phyloP scores from a whole-genome alignment of 75 land plant species.

The Cunninghamia lanceolata region DNA sequence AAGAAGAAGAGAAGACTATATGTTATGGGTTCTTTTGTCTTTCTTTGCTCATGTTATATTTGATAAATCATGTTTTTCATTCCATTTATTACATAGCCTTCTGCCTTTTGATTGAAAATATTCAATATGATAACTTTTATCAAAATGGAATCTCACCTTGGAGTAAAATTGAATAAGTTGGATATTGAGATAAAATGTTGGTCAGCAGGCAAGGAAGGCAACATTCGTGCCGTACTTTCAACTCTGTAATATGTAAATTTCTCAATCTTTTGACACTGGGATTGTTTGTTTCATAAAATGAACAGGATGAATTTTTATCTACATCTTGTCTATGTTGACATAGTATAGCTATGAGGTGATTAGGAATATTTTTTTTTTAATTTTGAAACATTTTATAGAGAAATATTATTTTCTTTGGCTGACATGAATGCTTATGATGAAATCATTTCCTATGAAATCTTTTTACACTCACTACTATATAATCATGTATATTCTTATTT shows the following conservation, averaged over 20 bases:
- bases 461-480: too few relatives aligned
- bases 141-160: background rate
- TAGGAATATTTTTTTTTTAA: background rate
- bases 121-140: background rate
- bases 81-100: background rate
- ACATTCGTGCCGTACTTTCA: conserved; percentile 79
- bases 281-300: background rate
- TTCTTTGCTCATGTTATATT: background rate
- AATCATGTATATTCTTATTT: too few relatives aligned
- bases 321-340: background rate
- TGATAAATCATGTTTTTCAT: background rate
- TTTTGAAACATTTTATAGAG: background rate
- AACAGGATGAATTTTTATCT: background rate
- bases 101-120: background rate
- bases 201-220: conserved; percentile 86
- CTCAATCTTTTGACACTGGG: background rate
- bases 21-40: background rate
- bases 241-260: conserved; percentile 76
- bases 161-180: conserved; percentile 35
- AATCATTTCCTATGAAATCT: background rate
- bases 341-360: background rate
- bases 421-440: background rate
- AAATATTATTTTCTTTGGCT: background rate
- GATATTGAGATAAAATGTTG: conserved; percentile 71
- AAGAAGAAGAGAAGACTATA: conserved; percentile 6